phyloP scores from a whole-genome alignment of 202 grass and related monocot species.

The Tripidium arundinaceum region DNA sequence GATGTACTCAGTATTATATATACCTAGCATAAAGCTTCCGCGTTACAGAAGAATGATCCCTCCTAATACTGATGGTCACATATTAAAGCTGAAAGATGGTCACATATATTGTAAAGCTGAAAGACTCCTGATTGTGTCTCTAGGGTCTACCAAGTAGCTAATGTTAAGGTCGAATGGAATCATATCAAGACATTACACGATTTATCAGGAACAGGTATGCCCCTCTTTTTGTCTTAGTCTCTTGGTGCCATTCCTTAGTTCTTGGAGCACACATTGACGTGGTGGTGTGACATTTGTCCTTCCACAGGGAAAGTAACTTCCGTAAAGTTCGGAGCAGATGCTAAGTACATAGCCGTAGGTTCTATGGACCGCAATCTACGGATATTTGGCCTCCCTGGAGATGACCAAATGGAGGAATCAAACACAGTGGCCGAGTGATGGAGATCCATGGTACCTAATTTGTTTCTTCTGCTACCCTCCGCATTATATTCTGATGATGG shows the following conservation, averaged over 20 bases:
- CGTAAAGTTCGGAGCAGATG: conserved; percentile 82
- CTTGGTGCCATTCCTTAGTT: neutral
- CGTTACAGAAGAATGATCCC: neutral
- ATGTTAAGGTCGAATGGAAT: conserved; percentile 96
- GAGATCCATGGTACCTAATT: conserved; percentile 13
- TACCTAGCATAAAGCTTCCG: neutral
- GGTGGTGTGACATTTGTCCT: neutral
- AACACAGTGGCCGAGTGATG: conserved; percentile 29
- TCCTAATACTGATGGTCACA: too few relatives aligned
- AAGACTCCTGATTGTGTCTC: neutral
- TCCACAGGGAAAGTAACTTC: conserved; percentile 53
- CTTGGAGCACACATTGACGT: neutral
- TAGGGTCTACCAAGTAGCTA: conserved; percentile 95
- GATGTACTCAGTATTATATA: neutral
- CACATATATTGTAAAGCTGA: neutral
- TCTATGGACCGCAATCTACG: conserved; percentile 97
- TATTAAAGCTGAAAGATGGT: too few relatives aligned
- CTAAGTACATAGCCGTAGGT: conserved; percentile 79
- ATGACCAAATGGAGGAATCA: conserved; percentile 53
- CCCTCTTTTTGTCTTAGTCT: neutral
- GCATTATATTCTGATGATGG: neutral
- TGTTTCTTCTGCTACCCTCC: neutral
- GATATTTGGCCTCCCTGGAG: conserved; percentile 84
- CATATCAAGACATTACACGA: conserved; percentile 89
- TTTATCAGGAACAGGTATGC: conserved; percentile 91